Conservation (phyloP, 768 basidiomycete genomes). For the Kwoniella sp. region DNA sequence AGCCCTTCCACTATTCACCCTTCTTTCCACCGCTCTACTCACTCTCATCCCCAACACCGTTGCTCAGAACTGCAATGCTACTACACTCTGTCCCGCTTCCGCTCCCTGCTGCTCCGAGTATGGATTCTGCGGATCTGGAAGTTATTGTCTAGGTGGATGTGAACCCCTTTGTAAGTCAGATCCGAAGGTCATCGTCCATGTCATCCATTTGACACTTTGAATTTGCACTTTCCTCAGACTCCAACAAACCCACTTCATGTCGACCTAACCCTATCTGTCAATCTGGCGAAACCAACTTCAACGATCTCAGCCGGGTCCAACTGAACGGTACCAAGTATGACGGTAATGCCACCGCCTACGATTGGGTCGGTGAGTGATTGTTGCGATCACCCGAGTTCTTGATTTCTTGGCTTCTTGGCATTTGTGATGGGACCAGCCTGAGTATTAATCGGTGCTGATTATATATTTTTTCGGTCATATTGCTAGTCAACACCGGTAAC, state of each 20-base stretch:
- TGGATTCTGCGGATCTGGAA: conserved; percentile 62
- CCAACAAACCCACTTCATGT: conserved; percentile 66
- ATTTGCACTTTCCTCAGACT: conserved; percentile 49
- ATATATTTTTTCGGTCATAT: no score
- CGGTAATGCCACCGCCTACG: conserved; percentile 73
- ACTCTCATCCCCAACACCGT: conserved; percentile 12
- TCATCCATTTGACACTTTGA: neutral
- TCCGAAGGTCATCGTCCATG: neutral
- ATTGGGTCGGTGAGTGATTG: conserved; percentile 47
- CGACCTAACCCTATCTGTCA: conserved; percentile 72
- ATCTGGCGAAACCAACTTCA: conserved; percentile 57
- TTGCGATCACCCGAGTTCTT: neutral
- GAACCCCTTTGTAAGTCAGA: conserved; percentile 63
- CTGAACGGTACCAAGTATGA: conserved; percentile 70
- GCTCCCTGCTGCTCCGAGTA: conserved; percentile 59
- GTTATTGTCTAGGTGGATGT: conserved; percentile 82
- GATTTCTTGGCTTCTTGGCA: neutral
- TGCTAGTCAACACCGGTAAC: conserved; percentile 25
- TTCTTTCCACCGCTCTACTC: conserved; percentile 8
- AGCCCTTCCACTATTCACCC: neutral
- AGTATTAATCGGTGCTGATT: no score
- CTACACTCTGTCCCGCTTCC: conserved; percentile 32
- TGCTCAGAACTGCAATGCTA: conserved; percentile 37
- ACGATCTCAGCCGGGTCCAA: conserved; percentile 63
- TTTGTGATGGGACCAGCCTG: no score